Evolutionary conservation across 495 filamentous ascomycete genomes (phyloP), one percentile per base, ranked within the genome.

Genomic region (Annulohypoxylon nitens): DNA sequence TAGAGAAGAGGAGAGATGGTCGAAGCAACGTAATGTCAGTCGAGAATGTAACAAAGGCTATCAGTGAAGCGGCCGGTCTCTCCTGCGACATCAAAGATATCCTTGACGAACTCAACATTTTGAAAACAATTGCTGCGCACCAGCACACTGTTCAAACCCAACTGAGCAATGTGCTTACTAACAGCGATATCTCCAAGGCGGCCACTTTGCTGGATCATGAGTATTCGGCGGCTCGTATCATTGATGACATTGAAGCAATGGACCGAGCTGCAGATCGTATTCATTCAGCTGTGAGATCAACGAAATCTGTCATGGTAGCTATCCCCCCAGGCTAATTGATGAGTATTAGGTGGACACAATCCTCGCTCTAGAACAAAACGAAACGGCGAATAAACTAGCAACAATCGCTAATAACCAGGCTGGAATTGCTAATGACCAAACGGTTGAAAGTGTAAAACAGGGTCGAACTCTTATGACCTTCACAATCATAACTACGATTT

Each of bases 31-130:
- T 0, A 12, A 30, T 23, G 26, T 53, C 9, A 4, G 12, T 1
- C 23, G 23, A 30, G 26, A 36, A 34, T 8, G 33, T 59, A 1
- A 23, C 23, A 60, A 36, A 60, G 5, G 57, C 57, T n/a, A 60
- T 26, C 36, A 12, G 7, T 9, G 20, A 60, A 43, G 37, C 57
- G 1, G 57, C 7, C 2, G 25, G 0, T 2, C 36, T 60, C 4
- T 41, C 16, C 8, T 14, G 57, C 36, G 57, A 43, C 4, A 60
- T 60, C 11, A 60, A 60, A 39, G 57, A 60, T 43, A 36, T 43
- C 10, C 57, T 36, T 5, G 57, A 60, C 6, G 57, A 60, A 9
- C 16, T 60, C 0, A 60, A 43, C 20, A 60, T 60, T 36, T 7
- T 60, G n/a, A 60, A 43, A 16, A 18, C 57, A 3, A 60, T 60